A percentile compares a stretch with the other conserved stretches of the same genome.
These are phyloP conservation scores for Camellia japonica DNA, from an alignment of 148 eudicot genomes.

Conservation along the genomic window DNA sequence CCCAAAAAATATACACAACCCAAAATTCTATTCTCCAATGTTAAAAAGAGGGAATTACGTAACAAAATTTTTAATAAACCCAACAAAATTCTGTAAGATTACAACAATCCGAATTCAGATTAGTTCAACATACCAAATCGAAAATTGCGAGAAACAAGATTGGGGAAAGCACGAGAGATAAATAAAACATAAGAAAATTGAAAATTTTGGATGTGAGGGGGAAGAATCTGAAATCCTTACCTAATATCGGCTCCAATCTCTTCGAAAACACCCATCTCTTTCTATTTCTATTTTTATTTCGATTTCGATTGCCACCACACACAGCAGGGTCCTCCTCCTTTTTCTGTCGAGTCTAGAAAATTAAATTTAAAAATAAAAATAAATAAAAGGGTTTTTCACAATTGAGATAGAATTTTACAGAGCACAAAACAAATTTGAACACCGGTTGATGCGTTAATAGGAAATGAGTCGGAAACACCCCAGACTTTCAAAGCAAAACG, in stretches of 20 bases:
- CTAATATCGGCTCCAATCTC: constrained; percentile 35
- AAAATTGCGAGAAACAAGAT: not conserved
- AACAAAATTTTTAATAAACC: not conserved
- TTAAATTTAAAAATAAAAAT: no score
- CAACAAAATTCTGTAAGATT: not conserved
- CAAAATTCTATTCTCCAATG: not conserved
- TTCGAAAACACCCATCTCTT: constrained; percentile 23
- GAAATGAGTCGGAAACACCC: no score
- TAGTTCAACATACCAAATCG: not conserved
- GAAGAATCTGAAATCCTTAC: constrained; percentile 11
- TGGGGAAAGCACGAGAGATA: not conserved
- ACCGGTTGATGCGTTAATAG: no score
- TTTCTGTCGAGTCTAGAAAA: no score
- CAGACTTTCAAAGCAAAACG: no score
- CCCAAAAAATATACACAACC: not conserved
- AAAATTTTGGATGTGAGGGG: not conserved
- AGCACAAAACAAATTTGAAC: no score
- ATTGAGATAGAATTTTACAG: no score
- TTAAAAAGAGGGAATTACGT: not conserved
- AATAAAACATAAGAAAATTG: not conserved
- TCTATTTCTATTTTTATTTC: no score
- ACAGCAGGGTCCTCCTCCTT: no score
- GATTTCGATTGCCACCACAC: not conserved
- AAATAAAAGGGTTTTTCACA: no score
- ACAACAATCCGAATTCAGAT: not conserved